Conservation (phyloP, 192 early-diverging fungal genomes). For the Coemansia sp. region DNA sequence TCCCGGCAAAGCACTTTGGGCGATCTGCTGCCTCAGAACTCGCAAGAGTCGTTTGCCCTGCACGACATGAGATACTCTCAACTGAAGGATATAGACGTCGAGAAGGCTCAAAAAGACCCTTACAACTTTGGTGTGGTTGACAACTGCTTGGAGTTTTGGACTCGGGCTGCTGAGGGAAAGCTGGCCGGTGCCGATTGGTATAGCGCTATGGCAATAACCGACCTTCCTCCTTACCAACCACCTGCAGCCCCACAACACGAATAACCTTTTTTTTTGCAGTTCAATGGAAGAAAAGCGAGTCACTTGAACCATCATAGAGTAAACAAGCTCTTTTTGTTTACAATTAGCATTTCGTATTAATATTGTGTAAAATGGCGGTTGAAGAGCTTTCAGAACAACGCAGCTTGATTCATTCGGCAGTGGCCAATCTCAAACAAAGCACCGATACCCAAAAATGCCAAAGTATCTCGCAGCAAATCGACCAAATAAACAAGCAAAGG, state of each 20-base stretch:
- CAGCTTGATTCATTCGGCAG: constrained; percentile 18
- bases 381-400: constrained; percentile 39
- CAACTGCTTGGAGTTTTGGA: constrained; percentile 89
- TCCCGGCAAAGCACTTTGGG: constrained; percentile 25
- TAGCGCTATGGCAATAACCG: constrained; percentile 30
- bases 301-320: too few species aligned
- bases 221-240: constrained; percentile 41
- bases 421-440: constrained; percentile 28
- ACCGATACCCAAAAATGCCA: constrained; percentile 24
- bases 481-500: constrained; percentile 10
- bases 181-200: constrained; percentile 64
- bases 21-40: constrained; percentile 30
- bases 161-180: constrained; percentile 56
- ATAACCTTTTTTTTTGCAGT: not conserved
- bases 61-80: constrained; percentile 20
- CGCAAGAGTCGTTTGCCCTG: constrained; percentile 33
- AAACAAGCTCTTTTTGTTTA: constrained; percentile 4
- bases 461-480: constrained; percentile 8
- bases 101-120: constrained; percentile 52
- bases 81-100: constrained; percentile 14
- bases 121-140: constrained; percentile 76
- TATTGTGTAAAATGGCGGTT: constrained; percentile 4
- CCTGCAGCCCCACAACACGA: constrained; percentile 25
- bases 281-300: not conserved
- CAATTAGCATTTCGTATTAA: not conserved